Base-by-base conservation (phyloP, 768 basidiomycete species). In the Kwoniella dejecticola region DNA sequence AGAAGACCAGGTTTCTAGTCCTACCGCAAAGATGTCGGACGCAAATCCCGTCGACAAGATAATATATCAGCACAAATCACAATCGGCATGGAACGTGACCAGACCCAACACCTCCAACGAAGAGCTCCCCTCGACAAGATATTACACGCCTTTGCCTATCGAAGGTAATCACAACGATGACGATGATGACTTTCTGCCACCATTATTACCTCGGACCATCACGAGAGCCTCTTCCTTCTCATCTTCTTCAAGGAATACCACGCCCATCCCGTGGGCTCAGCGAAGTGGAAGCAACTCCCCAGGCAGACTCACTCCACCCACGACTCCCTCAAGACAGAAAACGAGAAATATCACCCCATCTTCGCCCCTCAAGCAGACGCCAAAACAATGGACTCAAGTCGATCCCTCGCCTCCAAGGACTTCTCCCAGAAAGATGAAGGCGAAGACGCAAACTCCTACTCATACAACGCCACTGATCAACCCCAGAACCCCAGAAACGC, bases 191-290 rank as follows among this genome's bases (percentile, higher is more conserved):
- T 31, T 60, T 13, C 50, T 60, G 31, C 58, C 58, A 19, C 58
- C 58, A 23, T 42, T 60, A 6, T 46, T 60, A 46, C 58, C 58
- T 19, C 40, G 49, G 15, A 60, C 48, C 19, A 42, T 59, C 8
- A 57, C 56, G 19, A 30, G 56, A 21, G 23, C 56, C 15, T 52
- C 58, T 1, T 60, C 58, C 15, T 53, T 52, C 49, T 50, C 15
- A 6, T 52, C 58, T 10, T 27, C 50, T 21, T 52, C 58, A 8
- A 53, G 58, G 26, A 52, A 60, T 21, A 44, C 58, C 0, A 60
- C 58, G 2, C 58, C 58, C 21, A 47, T 60, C 6, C 58, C 58
- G 2, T 60, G 58, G 58, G 58, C 49, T 33, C 49, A 57, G 19
- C 17, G 46, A 48, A 48, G 1, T 12, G 48, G 48, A 50, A 31